Evolutionary conservation across 495 filamentous ascomycete species (phyloP).

Genomic region (Aspergillus cavernicola): DNA sequence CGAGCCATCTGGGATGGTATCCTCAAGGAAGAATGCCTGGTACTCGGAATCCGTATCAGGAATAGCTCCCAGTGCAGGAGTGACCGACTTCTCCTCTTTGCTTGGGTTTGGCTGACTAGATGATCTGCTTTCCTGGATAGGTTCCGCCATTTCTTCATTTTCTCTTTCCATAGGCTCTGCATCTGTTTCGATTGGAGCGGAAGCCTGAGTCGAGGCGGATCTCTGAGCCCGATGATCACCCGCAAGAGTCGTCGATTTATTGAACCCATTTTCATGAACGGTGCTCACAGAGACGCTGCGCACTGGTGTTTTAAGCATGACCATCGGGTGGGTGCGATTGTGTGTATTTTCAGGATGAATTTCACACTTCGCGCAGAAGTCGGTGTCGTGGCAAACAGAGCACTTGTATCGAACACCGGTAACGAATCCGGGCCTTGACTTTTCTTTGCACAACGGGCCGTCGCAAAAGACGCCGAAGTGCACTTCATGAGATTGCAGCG

Average conservation of each 20-base stretch:
- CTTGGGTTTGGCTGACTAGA: neutral
- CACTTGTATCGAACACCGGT: slow-evolving; percentile 91
- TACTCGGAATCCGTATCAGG: slow-evolving; percentile 30
- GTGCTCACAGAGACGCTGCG: slow-evolving; percentile 87
- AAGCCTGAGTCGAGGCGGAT: slow-evolving; percentile 50
- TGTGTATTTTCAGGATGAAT: slow-evolving; percentile 77
- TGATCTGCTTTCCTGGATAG: slow-evolving; percentile 35
- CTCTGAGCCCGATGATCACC: slow-evolving; percentile 52
- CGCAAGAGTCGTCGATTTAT: slow-evolving; percentile 56
- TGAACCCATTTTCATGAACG: slow-evolving; percentile 66
- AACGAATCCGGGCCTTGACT: slow-evolving; percentile 62
- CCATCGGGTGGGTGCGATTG: slow-evolving; percentile 90
- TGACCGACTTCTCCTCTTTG: slow-evolving; percentile 28
- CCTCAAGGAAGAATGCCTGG: slow-evolving; percentile 72
- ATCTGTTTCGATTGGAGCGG: slow-evolving; percentile 44
- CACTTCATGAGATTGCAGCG: slow-evolving; percentile 43
- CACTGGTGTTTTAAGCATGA: slow-evolving; percentile 95
- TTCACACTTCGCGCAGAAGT: slow-evolving; percentile 95
- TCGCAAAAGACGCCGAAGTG: slow-evolving; percentile 94
- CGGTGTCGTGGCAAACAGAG: slow-evolving; percentile 91
- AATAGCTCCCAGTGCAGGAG: slow-evolving; percentile 12
- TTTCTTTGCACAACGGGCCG: slow-evolving; percentile 77
- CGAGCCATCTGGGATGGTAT: slow-evolving; percentile 77
- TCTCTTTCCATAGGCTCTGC: slow-evolving; percentile 63
- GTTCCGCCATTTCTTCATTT: slow-evolving; percentile 50